Evolutionary conservation across 495 filamentous ascomycete genomes (phyloP), one percentile per base, ranked within the genome.

Genomic region (Cudoniella acicularis): DNA sequence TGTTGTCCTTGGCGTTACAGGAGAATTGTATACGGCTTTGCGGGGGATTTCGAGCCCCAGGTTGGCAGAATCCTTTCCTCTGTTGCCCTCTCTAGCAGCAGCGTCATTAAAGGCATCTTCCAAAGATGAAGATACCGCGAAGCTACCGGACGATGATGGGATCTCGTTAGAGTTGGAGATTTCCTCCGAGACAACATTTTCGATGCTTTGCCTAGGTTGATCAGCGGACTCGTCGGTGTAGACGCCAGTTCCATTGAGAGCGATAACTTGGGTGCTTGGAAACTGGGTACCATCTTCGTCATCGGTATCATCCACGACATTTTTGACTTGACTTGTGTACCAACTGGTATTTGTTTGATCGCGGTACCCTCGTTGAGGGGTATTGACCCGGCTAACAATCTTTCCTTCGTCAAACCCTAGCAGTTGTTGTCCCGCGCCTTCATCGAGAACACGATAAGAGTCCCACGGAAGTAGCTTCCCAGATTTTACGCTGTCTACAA

Each of bases 391-490:
- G 60, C 82, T 92, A 21, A 82, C 70, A 20, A 96, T 74, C 46
- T 80, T 83, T 1, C 84, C 88, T 54, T 83, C 82, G 45, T 86
- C 81, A 60, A 96, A 88, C 60, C 86, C 84, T 3, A 94, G 79
- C 20, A 92, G 79, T 64, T 87, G 87, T 65, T 94, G 90, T 0
- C 85, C 83, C 1, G 81, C 81, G 0, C 84, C 86, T 67, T 96
- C 89, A 62, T 95, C 89, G 16, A 96, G 73, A 17, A 96, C 83
- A 30, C 89, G 81, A 66, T 88, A 98, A 3, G 81, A 75, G 54
- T 87, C 79, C 94, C 94, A 98, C 1, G 92, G 87, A 49, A 96
- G 76, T 45, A 97, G 65, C 52, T 80, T 86, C 1, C 91, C 91
- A 3, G 86, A 88, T 49, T 83, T 77, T 55, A 98, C 81, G 67